phyloP scores from a whole-genome alignment of 2,329 filamentous ascomycete genomes.

The Phoma sp. region DNA sequence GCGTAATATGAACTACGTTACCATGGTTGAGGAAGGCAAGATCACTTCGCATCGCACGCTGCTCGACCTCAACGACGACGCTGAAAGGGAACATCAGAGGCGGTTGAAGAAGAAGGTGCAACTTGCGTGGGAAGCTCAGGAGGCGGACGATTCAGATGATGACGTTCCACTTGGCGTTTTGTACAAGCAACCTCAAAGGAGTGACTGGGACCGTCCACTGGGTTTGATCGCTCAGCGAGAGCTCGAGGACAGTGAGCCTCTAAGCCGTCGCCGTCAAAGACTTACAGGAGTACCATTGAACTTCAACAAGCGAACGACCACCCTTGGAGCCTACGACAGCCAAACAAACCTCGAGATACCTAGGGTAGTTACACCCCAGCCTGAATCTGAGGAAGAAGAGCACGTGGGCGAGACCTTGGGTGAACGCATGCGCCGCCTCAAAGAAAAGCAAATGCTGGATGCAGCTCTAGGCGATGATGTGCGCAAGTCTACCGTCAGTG shows the following conservation, averaged over 20 bases:
- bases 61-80: slow-evolving; percentile 87
- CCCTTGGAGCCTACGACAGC: slow-evolving; percentile 27
- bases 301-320: slow-evolving; percentile 24
- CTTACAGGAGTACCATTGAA: slow-evolving; percentile 60
- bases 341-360: slow-evolving; percentile 37
- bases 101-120: slow-evolving; percentile 78
- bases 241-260: slow-evolving; percentile 89
- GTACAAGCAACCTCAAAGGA: slow-evolving; percentile 57
- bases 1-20: slow-evolving; percentile 72
- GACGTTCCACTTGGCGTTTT: slow-evolving; percentile 89
- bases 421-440: slow-evolving; percentile 69
- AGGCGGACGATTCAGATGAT: slow-evolving; percentile 63
- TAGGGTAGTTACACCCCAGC: slow-evolving; percentile 34
- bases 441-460: slow-evolving; percentile 60
- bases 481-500: slow-evolving; percentile 62
- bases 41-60: slow-evolving; percentile 72
- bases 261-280: slow-evolving; percentile 77
- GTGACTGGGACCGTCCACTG: slow-evolving; percentile 65
- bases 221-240: slow-evolving; percentile 82
- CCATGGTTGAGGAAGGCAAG: slow-evolving; percentile 74
- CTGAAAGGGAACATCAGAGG: slow-evolving; percentile 78
- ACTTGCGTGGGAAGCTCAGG: slow-evolving; percentile 84
- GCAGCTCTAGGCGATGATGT: slow-evolving; percentile 49
- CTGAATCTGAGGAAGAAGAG: slow-evolving; percentile 45
- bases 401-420: slow-evolving; percentile 68